Evolutionary conservation across 192 early-diverging fungal species (phyloP).

Genomic region (Coemansia sp.): DNA sequence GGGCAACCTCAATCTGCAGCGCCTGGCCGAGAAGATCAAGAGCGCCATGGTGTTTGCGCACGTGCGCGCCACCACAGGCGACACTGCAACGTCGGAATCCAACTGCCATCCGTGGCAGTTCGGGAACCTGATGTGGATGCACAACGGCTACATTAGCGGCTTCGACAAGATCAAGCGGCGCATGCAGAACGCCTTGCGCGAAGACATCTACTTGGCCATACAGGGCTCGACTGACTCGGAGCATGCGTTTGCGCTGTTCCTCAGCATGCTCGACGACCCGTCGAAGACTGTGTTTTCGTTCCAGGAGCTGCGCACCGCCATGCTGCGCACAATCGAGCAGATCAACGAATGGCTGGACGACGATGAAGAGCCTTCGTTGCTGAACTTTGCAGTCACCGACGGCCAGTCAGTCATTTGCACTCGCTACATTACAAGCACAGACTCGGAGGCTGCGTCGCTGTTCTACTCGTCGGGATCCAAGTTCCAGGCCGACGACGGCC

Average conservation of each 20-base stretch:
- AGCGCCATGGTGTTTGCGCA: conserved; percentile 75
- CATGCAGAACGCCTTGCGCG: conserved; percentile 61
- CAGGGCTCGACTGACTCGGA: conserved; percentile 82
- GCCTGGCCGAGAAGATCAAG: conserved; percentile 74
- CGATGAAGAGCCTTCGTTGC: conserved; percentile 59
- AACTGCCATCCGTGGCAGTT: conserved; percentile 70
- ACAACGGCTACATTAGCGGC: conserved; percentile 69
- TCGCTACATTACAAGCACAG: conserved; percentile 67
- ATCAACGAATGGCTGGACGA: conserved; percentile 65
- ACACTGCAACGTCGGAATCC: conserved; percentile 66
- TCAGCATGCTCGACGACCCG: conserved; percentile 61
- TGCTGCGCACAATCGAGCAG: conserved; percentile 73
- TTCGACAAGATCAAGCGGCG: conserved; percentile 70
- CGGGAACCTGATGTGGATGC: conserved; percentile 81
- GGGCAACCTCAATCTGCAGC: conserved; percentile 74
- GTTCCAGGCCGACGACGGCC: conserved; percentile 63
- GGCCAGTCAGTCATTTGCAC: conserved; percentile 74
- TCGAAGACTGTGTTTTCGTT: conserved; percentile 56
- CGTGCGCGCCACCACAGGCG: conserved; percentile 73
- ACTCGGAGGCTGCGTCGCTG: conserved; percentile 69
- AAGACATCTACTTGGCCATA: conserved; percentile 67
- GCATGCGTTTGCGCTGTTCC: conserved; percentile 77
- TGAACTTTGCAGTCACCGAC: conserved; percentile 85
- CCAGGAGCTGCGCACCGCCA: conserved; percentile 64
- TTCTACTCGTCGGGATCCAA: conserved; percentile 79